These are phyloP conservation scores for Trichoderma sp. DNA, from an alignment of 2,329 filamentous ascomycete genomes.

Conservation along the genomic window DNA sequence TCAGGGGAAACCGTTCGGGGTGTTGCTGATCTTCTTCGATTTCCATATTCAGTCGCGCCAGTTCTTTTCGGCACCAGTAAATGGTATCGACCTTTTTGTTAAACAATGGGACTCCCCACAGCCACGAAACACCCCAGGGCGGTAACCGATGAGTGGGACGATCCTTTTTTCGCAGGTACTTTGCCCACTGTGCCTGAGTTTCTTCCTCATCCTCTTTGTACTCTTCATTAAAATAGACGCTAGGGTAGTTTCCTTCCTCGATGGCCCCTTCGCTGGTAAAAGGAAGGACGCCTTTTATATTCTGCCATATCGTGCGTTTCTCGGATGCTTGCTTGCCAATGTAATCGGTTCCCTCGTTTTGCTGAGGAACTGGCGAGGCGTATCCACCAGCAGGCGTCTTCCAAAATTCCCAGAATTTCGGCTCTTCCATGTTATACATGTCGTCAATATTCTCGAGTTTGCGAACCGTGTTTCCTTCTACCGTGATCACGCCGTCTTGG, in stretches of 20 bases:
- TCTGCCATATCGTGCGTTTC: conserved; percentile 56
- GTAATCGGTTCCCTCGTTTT: conserved; percentile 48
- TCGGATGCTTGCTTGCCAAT: conserved; percentile 40
- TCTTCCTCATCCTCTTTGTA: conserved; percentile 62
- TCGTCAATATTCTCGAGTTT: conserved; percentile 54
- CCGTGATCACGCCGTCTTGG: conserved; percentile 3
- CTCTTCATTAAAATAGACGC: conserved; percentile 62
- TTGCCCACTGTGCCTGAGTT: conserved; percentile 74
- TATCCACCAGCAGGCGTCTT: conserved; percentile 65
- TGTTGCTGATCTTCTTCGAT: conserved; percentile 89
- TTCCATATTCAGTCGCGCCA: conserved; percentile 86
- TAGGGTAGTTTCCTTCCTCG: conserved; percentile 59
- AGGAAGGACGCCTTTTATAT: conserved; percentile 54
- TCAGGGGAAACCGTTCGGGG: conserved; percentile 82
- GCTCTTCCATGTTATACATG: conserved; percentile 51
- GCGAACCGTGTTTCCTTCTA: conserved; percentile 56
- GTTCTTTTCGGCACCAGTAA: conserved; percentile 82
- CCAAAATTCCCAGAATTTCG: conserved; percentile 67
- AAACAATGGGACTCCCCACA: conserved; percentile 76
- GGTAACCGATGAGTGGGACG: conserved; percentile 84
- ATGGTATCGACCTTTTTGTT: conserved; percentile 95
- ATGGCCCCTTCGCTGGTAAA: conserved; percentile 53
- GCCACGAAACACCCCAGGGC: conserved; percentile 64
- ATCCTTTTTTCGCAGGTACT: conserved; percentile 78
- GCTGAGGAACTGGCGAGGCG: conserved; percentile 64